phyloP scores from a whole-genome alignment of 768 basidiomycete genomes.

The Daedaleopsis nitida region DNA sequence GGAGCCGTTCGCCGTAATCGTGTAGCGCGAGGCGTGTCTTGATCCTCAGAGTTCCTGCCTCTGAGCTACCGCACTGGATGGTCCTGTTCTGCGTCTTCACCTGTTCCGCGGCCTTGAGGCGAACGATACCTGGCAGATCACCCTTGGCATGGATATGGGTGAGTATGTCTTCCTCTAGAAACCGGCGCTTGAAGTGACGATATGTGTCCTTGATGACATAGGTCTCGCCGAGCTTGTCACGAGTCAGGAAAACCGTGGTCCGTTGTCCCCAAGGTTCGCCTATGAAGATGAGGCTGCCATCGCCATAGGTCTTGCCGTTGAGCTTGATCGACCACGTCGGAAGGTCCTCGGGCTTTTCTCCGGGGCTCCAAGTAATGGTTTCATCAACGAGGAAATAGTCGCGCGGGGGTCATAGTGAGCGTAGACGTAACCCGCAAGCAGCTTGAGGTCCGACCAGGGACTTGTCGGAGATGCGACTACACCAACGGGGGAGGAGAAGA shows the following conservation, averaged over 20 bases:
- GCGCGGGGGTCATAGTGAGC: slow-evolving; percentile 3
- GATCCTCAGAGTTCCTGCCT: neutral
- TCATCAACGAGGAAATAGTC: slow-evolving; percentile 8
- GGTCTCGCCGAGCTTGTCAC: neutral
- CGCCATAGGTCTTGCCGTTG: neutral
- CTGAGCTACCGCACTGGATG: neutral
- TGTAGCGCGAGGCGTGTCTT: slow-evolving; percentile 11
- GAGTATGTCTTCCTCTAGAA: neutral
- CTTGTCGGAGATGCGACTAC: neutral
- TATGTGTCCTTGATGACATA: slow-evolving; percentile 7
- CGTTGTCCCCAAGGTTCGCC: neutral
- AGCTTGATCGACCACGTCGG: neutral
- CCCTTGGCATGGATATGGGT: slow-evolving; percentile 7
- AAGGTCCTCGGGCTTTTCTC: too few species aligned
- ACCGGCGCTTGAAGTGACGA: neutral
- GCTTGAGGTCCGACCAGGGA: neutral
- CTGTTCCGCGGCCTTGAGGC: neutral
- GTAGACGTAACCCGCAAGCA: slow-evolving; percentile 2
- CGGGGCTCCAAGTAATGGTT: neutral
- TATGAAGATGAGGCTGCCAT: neutral
- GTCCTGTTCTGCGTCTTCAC: neutral
- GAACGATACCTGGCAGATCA: neutral
- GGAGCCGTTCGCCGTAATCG: slow-evolving; percentile 3
- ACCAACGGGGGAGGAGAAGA: slow-evolving; percentile 3
- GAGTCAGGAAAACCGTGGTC: neutral